Percentiles rank a stretch among this genome's conserved stretches.
Conservation (phyloP, 2,329 filamentous ascomycete species). For the Colletotrichum acutatum region DNA sequence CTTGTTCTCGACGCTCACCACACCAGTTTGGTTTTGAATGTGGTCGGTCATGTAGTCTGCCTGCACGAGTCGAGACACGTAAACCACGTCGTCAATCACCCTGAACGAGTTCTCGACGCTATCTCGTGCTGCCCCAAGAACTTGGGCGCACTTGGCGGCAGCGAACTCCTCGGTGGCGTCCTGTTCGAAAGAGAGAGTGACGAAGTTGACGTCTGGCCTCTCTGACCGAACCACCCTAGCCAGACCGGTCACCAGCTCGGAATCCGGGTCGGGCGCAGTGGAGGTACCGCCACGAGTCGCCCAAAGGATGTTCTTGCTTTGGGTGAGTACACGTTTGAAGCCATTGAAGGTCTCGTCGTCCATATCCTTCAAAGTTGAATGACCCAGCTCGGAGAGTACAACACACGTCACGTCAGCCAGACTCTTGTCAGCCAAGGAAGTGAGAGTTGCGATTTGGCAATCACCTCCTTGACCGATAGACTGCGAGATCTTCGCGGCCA, state of each 20-base stretch:
- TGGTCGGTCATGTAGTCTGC: constrained; percentile 27
- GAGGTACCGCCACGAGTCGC: constrained; percentile 24
- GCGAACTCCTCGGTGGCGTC: constrained; percentile 8
- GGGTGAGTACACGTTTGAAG: constrained; percentile 38
- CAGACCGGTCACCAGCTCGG: constrained; percentile 39
- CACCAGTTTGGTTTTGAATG: constrained; percentile 32
- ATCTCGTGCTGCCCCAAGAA: neutral
- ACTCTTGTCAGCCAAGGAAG: constrained; percentile 16
- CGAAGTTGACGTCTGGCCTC: constrained; percentile 37
- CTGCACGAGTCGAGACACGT: constrained; percentile 20
- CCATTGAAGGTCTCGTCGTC: constrained; percentile 31
- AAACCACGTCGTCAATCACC: neutral
- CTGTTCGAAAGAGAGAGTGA: constrained; percentile 37
- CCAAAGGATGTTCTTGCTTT: constrained; percentile 34
- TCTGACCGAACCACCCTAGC: constrained; percentile 38
- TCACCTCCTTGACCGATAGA: neutral
- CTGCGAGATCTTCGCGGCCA: constrained; percentile 3
- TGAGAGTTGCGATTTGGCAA: neutral
- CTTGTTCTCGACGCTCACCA: constrained; percentile 7
- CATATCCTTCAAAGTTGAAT: constrained; percentile 37
- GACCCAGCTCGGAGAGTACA: constrained; percentile 38
- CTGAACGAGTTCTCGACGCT: constrained; percentile 20
- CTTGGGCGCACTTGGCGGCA: constrained; percentile 8
- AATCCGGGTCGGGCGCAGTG: constrained; percentile 29
- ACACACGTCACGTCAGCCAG: constrained; percentile 37